Evolutionary conservation across 2,329 filamentous ascomycete genomes (phyloP).

Genomic region (Magnaporthiopsis rhizophila): DNA sequence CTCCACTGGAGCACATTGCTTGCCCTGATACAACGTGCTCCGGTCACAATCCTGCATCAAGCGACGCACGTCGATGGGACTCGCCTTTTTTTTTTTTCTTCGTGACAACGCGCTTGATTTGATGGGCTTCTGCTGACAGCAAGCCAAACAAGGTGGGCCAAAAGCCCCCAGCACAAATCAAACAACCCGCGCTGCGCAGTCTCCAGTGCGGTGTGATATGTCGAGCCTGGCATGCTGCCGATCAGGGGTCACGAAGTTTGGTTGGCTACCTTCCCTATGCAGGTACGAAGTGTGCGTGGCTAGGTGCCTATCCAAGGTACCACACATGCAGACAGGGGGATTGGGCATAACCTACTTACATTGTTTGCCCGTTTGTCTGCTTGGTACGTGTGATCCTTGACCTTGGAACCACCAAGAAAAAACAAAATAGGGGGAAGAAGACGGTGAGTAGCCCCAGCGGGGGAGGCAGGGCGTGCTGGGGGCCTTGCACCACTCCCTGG

Average conservation of each 20-base stretch:
- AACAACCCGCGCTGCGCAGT: not conserved
- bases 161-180: not conserved
- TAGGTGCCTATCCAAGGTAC: too few species aligned
- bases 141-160: not conserved
- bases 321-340: too few species aligned
- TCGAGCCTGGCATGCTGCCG: not conserved
- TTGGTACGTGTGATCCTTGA: not conserved
- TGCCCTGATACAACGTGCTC: not conserved
- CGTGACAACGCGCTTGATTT: not conserved
- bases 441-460: not conserved
- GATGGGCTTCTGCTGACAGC: not conserved
- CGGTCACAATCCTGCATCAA: not conserved
- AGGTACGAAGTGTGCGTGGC: not conserved
- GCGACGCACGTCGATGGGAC: not conserved
- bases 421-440: not conserved
- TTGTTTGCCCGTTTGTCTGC: not conserved
- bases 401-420: not conserved
- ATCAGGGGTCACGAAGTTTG: not conserved
- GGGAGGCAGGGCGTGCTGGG: not conserved
- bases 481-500: too few species aligned
- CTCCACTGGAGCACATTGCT: not conserved
- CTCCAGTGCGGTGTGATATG: not conserved
- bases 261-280: not conserved
- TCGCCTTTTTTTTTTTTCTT: not conserved
- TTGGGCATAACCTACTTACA: not conserved